Evolutionary conservation across 2,329 filamentous ascomycete genomes (phyloP).

Genomic region (Colletotrichum musae): DNA sequence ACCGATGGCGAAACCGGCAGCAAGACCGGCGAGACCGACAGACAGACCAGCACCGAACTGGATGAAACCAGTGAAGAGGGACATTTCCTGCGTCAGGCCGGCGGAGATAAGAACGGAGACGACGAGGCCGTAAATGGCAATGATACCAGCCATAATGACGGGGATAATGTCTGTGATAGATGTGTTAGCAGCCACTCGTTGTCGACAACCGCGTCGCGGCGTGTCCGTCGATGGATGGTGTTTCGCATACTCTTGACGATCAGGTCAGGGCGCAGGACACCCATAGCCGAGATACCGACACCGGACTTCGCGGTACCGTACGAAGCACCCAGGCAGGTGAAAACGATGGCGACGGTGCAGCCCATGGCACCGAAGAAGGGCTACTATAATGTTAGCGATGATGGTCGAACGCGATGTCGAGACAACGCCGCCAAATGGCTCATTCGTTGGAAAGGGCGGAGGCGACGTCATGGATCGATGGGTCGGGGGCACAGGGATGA

Average conservation of each 20-base stretch:
- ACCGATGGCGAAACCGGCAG: constrained; percentile 88
- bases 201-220: background rate
- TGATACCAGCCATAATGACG: constrained; percentile 99
- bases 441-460: constrained; percentile 30
- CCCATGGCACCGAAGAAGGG: constrained; percentile 98
- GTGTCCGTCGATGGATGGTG: background rate
- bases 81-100: constrained; percentile 78
- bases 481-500: constrained; percentile 55
- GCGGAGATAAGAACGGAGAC: constrained; percentile 90
- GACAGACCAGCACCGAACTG: constrained; percentile 87
- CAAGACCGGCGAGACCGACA: constrained; percentile 86
- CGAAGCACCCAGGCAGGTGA: constrained; percentile 95
- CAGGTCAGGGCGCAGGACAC: constrained; percentile 96
- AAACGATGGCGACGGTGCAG: constrained; percentile 96
- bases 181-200: constrained; percentile 39
- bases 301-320: constrained; percentile 99
- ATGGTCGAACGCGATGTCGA: constrained; percentile 24
- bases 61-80: constrained; percentile 87
- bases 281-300: constrained; percentile 98
- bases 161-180: constrained; percentile 89
- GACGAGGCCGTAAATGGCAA: constrained; percentile 97
- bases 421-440: constrained; percentile 35
- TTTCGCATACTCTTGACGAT: constrained; percentile 94
- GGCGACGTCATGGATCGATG: constrained; percentile 43
- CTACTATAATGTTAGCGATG: constrained; percentile 59